Conservation (phyloP, 176 grass and related monocot species). For the Oryza meridionalis region DNA sequence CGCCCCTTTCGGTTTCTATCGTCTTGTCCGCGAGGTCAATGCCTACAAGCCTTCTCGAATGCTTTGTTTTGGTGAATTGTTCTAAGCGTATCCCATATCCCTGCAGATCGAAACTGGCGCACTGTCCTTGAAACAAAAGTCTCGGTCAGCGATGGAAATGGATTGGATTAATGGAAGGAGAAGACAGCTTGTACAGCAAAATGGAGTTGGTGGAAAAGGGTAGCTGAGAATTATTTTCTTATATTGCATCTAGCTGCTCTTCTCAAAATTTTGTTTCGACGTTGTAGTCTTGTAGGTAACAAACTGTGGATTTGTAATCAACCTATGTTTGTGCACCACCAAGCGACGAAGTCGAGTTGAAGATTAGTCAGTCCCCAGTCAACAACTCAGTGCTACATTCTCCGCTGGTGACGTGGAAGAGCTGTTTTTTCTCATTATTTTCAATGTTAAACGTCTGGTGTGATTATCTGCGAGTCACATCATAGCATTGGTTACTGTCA, state of each 20-base stretch:
- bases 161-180: too few species aligned
- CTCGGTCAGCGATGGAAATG: too few species aligned
- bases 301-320: neutral
- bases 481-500: constrained; percentile 4
- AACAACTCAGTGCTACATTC: neutral
- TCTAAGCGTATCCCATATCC: neutral
- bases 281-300: neutral
- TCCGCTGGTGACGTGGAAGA: neutral
- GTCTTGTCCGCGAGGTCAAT: neutral
- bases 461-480: neutral
- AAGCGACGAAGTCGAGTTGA: neutral
- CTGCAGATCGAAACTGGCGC: constrained; percentile 4
- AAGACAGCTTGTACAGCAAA: neutral
- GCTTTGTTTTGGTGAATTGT: neutral
- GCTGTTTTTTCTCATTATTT: neutral
- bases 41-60: neutral
- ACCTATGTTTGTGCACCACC: neutral
- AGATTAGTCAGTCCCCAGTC: neutral
- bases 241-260: neutral
- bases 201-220: neutral
- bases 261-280: neutral
- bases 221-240: neutral
- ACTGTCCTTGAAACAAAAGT: neutral
- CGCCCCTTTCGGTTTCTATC: neutral
- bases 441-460: neutral